A percentile compares a stretch with the other conserved stretches of the same genome.
These are phyloP conservation scores for Eremothecium sinecaudum DNA, from an alignment of 1,139 yeast genomes.

Conservation along the genomic window DNA sequence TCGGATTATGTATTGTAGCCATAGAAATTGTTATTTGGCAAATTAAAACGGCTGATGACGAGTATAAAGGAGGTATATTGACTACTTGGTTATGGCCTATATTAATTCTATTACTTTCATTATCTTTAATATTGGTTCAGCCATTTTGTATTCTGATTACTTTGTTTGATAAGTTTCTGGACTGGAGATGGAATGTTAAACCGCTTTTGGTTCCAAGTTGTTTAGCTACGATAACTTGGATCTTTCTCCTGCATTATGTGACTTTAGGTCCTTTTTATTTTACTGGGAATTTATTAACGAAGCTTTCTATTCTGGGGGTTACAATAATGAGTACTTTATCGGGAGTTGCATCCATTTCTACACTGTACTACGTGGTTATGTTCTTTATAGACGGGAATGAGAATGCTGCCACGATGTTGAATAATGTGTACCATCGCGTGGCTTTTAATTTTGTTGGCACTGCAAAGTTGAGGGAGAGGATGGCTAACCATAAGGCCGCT, in stretches of 20 bases:
- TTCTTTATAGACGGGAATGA: conserved; percentile 12
- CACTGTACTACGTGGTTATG: conserved; percentile 40
- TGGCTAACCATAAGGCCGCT: conserved; percentile 15
- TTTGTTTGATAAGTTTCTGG: conserved; percentile 30
- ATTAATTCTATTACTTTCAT: conserved; percentile 16
- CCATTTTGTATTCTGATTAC: conserved; percentile 29
- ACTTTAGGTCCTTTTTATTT: conserved; percentile 31
- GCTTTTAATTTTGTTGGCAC: conserved; percentile 10
- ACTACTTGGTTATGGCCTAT: conserved; percentile 26
- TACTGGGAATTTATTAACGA: conserved; percentile 40
- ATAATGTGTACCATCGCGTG: conserved; percentile 2
- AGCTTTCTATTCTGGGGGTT: conserved; percentile 62
- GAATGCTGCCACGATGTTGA: conserved; percentile 4
- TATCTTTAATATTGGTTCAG: conserved; percentile 24
- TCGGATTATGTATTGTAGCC: conserved; percentile 23
- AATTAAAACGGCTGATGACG: conserved; percentile 20
- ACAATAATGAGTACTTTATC: conserved; percentile 62
- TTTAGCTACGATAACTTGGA: conserved; percentile 19
- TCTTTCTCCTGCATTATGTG: conserved; percentile 13
- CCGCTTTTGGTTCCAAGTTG: conserved; percentile 17
- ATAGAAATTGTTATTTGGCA: conserved; percentile 29
- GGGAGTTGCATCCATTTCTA: conserved; percentile 69
- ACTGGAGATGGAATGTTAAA: conserved; percentile 22
- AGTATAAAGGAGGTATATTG: conserved; percentile 17
- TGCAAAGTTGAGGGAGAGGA: conserved; percentile 21